Evolutionary conservation across 495 filamentous ascomycete species (phyloP), one percentile per base, ranked within the genome.

Genomic region (Rhypophila decipiens): DNA sequence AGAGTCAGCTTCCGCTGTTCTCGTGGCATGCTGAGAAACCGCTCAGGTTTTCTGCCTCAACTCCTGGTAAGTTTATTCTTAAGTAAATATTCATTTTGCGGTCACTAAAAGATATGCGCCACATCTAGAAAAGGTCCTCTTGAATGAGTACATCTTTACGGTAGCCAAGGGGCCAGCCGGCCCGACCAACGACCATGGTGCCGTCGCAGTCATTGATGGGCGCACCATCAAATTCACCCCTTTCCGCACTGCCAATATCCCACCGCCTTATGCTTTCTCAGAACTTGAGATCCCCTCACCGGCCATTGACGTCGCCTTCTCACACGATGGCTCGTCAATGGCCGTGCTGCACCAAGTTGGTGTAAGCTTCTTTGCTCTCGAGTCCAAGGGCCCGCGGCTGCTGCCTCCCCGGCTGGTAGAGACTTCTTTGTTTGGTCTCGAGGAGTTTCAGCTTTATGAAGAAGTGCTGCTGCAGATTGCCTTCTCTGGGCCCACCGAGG

Each of bases 191-290:
- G 91, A 96, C 68, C 72, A 81, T 58, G 93, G 93, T 21, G 72
- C 84, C 20, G 82, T 91, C 41, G 88, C 82, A 21, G 90, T 95
- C n/a, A 80, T 95, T 34, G 90, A 96, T 67, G 90, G 90, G 39
- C 77, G 79, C 60, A 75, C 56, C 18, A 71, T 96, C 45, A 94
- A 94, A 59, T 63, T 97, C 41, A 96, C 93, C 4, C 87, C 94
- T 4, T 73, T 97, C 57, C 74, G 86, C 49, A 70, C 83, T 39
- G 84, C 88, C 34, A 95, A 91, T 55, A 76, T 94, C 13, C 93
- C 93, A 33, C 93, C 93, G 29, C 93, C 93, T 24, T 95, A 96
- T 88, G 79, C 90, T 13, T 73, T 90, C 45, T 82, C 82, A 55
- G 88, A 95, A 50, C 56, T 96, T 39, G 51, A 68, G 19, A 58